Evolutionary conservation across 305 asterid species (phyloP).

Genomic region (Fraxinus velutina): DNA sequence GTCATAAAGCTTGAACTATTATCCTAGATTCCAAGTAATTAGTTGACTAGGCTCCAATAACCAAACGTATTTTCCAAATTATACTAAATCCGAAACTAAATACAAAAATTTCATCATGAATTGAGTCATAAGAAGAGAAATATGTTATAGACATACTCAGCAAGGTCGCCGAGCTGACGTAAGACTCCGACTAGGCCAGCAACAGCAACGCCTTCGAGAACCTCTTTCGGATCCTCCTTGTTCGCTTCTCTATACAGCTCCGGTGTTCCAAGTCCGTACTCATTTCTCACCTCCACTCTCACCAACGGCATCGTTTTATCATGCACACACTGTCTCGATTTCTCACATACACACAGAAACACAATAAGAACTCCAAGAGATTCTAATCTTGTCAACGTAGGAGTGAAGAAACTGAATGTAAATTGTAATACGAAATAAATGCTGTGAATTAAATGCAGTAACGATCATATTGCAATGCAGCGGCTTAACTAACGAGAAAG

Average conservation of each 20-base stretch:
- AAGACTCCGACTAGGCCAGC: conserved; percentile 84
- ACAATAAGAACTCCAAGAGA: background rate
- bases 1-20: background rate
- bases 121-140: background rate
- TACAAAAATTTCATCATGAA: background rate
- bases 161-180: conserved; percentile 92
- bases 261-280: conserved; percentile 70
- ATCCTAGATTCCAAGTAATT: background rate
- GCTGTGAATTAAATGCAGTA: conserved; percentile 2
- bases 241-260: conserved; percentile 50
- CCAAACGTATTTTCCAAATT: background rate
- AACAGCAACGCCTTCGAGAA: conserved; percentile 72
- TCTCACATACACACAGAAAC: background rate
- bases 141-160: conserved; percentile 47
- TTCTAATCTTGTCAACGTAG: background rate
- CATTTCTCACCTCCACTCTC: conserved; percentile 37
- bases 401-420: conserved; percentile 30
- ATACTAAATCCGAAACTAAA: background rate
- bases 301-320: conserved; percentile 63
- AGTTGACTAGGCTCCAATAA: background rate
- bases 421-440: conserved; percentile 30
- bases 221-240: conserved; percentile 74
- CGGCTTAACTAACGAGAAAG: conserved; percentile 35
- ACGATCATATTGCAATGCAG: conserved; percentile 26
- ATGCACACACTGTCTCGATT: background rate